Base-by-base conservation (phyloP, 148 eudicot species). In the Nepenthes mirabilis region DNA sequence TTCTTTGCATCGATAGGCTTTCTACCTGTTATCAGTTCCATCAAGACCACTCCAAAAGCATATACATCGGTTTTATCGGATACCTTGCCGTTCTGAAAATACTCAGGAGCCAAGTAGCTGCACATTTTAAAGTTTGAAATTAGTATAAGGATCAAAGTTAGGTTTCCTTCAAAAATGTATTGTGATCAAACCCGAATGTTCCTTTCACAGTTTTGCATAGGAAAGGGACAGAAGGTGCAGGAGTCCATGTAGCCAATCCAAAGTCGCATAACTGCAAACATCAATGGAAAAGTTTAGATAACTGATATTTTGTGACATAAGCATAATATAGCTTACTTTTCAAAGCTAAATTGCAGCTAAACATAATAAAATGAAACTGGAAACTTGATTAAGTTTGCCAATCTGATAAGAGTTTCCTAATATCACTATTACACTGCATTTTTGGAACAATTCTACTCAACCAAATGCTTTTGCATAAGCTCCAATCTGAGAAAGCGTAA, bases 131-230 rank as follows among this genome's bases (percentile, higher is more conserved):
- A 64, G 60, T 56, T 23, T 45, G 33, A 50, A 32, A 33, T 3
- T 33, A 36, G 63, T 11, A 36, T 7, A 14, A 37, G 47, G 7
- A 36, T 57, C 11, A 57, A 3, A 12, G 14, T 14, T 23, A n/a
- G 62, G 58, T 33, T 47, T 71, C 57, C 56, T 11, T 48, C 8
- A 37, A 65, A 55, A 32, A 33, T 55, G 8, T 32, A 1, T 55
- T 14, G 34, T 48, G 55, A 53, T 56, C 83, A 66, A 86, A 94
- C 99, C 99, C 99, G 53, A 94, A 94, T 74, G 99, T 94, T 66
- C 99, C 97, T 74, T 94, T 94, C 57, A 94, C 99, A 37, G 99
- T 94, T 72, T 89, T 89, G 80, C 99, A 94, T 69, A 94, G 90
- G 74, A 94, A 94, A 43, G 97, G 99, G 33, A 89, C 71, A 7